Percentiles rank a stretch among this genome's conserved stretches.
These are phyloP conservation scores for Pseudocercospora macadamiae DNA, from an alignment of 2,329 filamentous ascomycete genomes.

Conservation along the genomic window DNA sequence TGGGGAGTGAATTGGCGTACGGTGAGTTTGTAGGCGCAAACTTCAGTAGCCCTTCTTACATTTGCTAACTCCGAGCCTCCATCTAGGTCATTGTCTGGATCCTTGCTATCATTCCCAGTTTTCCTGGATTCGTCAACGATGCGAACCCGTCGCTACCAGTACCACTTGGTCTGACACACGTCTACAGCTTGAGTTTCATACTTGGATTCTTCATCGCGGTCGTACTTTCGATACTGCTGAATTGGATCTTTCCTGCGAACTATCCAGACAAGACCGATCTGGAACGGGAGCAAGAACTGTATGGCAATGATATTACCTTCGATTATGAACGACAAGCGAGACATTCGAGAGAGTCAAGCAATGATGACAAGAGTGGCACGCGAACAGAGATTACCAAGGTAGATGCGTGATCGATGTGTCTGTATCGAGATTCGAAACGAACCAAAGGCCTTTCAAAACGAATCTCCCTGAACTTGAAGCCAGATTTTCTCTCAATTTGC, in stretches of 20 bases:
- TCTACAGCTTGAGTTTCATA: conserved; percentile 11
- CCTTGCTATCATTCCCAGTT: conserved; percentile 7
- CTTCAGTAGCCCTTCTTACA: neutral
- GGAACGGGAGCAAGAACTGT: conserved; percentile 2
- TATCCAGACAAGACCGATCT: conserved; percentile 6
- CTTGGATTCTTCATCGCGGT: conserved; percentile 5
- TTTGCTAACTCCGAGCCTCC: neutral
- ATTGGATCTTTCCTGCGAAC: conserved; percentile 3
- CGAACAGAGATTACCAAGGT: neutral
- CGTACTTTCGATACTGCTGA: conserved; percentile 5
- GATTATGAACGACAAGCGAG: neutral
- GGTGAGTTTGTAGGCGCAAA: neutral
- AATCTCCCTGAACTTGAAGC: neutral
- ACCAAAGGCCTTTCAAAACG: neutral
- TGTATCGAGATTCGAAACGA: neutral
- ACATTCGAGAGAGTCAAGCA: neutral
- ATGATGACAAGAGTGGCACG: neutral
- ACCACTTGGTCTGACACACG: neutral
- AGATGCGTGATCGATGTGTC: neutral
- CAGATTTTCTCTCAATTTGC: neutral
- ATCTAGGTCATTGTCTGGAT: conserved; percentile 5
- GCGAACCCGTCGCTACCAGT: conserved; percentile 11
- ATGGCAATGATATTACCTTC: neutral
- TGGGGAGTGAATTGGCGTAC: conserved; percentile 16
- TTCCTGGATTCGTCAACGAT: conserved; percentile 12